phyloP scores from a whole-genome alignment of 495 filamentous ascomycete genomes.

The Neurospora africana region DNA sequence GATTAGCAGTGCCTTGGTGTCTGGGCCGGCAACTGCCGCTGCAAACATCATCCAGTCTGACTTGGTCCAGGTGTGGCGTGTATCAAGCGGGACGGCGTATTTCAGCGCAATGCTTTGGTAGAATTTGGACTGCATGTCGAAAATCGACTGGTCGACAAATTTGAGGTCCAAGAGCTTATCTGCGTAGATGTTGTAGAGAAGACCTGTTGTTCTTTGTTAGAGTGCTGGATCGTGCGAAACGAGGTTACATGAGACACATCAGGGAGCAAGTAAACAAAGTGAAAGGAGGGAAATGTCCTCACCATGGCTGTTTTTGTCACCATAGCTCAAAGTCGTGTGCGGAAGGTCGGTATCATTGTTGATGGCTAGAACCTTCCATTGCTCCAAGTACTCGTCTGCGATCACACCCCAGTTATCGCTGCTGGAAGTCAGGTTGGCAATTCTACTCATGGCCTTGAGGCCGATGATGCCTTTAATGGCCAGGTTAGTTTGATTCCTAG shows the following conservation, averaged over 20 bases:
- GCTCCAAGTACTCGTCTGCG: constrained; percentile 59
- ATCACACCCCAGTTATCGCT: constrained; percentile 51
- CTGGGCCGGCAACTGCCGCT: constrained; percentile 54
- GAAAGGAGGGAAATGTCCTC: not conserved
- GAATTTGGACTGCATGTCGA: constrained; percentile 68
- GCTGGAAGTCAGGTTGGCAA: constrained; percentile 55
- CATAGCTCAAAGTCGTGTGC: constrained; percentile 63
- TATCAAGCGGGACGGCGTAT: constrained; percentile 79
- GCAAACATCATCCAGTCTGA: constrained; percentile 82
- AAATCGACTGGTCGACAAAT: constrained; percentile 60
- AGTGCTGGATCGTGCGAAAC: constrained; percentile 19
- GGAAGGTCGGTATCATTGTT: constrained; percentile 51
- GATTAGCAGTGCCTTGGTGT: constrained; percentile 57
- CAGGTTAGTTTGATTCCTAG: constrained; percentile 76
- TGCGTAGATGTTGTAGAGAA: constrained; percentile 81
- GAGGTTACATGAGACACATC: not conserved
- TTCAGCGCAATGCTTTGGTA: constrained; percentile 62
- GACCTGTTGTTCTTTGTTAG: constrained; percentile 54
- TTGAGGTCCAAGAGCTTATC: constrained; percentile 65
- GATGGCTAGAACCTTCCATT: constrained; percentile 68
- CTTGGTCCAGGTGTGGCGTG: constrained; percentile 75
- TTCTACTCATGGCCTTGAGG: constrained; percentile 82
- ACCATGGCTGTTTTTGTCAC: constrained; percentile 30
- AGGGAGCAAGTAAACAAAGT: not conserved
- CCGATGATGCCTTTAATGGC: constrained; percentile 91